phyloP scores from a whole-genome alignment of 305 asterid species.

The Ajuga reptans region DNA sequence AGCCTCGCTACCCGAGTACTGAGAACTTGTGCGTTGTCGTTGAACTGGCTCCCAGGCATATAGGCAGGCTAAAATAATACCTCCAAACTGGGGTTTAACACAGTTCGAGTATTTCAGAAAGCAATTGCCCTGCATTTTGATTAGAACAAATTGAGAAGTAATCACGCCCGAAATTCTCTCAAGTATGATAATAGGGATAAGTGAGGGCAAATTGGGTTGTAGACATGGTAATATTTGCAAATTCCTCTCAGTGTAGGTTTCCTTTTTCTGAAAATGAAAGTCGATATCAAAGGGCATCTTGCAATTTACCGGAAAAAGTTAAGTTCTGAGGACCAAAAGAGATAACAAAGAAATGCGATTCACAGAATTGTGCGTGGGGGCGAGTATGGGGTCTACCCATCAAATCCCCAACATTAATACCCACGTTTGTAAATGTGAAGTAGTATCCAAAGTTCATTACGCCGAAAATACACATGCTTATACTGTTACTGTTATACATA shows the following conservation, averaged over 20 bases:
- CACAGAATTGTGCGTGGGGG: conserved; percentile 30
- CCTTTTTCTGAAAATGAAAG: background rate
- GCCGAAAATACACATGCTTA: background rate
- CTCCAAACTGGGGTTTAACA: conserved; percentile 32
- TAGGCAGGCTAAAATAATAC: conserved; percentile 27
- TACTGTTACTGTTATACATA: too few species aligned
- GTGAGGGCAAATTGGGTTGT: conserved; percentile 16
- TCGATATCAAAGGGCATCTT: conserved; percentile 11
- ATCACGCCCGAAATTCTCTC: conserved; percentile 9
- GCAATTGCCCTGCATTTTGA: conserved; percentile 53
- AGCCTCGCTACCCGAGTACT: conserved; percentile 53
- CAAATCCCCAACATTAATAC: conserved; percentile 15
- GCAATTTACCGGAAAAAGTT: conserved; percentile 17
- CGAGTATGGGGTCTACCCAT: conserved; percentile 38
- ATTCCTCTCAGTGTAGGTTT: background rate
- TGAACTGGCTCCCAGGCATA: conserved; percentile 72
- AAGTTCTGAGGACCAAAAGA: conserved; percentile 14
- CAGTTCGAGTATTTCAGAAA: conserved; percentile 33
- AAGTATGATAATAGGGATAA: background rate
- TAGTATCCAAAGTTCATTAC: conserved; percentile 18
- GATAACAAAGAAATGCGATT: conserved; percentile 46
- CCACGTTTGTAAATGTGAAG: conserved; percentile 21
- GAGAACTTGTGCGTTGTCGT: conserved; percentile 35
- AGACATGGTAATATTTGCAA: conserved; percentile 4
- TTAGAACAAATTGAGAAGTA: conserved; percentile 32